Evolutionary conservation across 106 monocot genomes (phyloP).

Genomic region (Agapanthus africanus): DNA sequence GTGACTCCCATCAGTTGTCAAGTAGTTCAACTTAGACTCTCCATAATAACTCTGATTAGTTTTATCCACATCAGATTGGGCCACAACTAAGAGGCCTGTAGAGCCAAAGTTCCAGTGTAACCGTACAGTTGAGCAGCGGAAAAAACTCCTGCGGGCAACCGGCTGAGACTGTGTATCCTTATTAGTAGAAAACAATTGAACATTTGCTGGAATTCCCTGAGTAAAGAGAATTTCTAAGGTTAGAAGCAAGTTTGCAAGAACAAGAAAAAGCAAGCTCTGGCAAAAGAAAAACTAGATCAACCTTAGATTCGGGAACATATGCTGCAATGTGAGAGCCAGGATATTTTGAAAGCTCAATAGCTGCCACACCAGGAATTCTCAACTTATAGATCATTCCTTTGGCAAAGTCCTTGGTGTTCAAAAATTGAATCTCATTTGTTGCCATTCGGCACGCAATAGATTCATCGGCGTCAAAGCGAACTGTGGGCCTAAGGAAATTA

Average conservation of each 20-base stretch:
- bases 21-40: conserved; percentile 89
- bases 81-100: conserved; percentile 66
- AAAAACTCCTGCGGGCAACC: conserved; percentile 82
- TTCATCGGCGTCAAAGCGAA: conserved; percentile 88
- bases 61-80: conserved; percentile 91
- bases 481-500: conserved; percentile 49
- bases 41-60: conserved; percentile 99
- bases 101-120: conserved; percentile 76
- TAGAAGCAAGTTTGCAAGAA: background rate
- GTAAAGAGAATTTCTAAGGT: too few species aligned
- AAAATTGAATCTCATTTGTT: conserved; percentile 95
- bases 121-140: conserved; percentile 78
- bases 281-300: conserved; percentile 19
- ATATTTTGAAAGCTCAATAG: conserved; percentile 73
- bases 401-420: conserved; percentile 64
- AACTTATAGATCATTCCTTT: conserved; percentile 58
- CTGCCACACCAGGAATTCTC: conserved; percentile 63
- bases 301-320: conserved; percentile 88
- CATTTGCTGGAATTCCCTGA: conserved; percentile 91
- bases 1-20: conserved; percentile 79
- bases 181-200: conserved; percentile 76
- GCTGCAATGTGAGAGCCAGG: conserved; percentile 75
- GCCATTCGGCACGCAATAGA: conserved; percentile 73
- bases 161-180: conserved; percentile 63
- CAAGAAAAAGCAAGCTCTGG: background rate